Conservation (phyloP, 2,329 filamentous ascomycete species). For the Ophiosphaerella herpotricha region DNA sequence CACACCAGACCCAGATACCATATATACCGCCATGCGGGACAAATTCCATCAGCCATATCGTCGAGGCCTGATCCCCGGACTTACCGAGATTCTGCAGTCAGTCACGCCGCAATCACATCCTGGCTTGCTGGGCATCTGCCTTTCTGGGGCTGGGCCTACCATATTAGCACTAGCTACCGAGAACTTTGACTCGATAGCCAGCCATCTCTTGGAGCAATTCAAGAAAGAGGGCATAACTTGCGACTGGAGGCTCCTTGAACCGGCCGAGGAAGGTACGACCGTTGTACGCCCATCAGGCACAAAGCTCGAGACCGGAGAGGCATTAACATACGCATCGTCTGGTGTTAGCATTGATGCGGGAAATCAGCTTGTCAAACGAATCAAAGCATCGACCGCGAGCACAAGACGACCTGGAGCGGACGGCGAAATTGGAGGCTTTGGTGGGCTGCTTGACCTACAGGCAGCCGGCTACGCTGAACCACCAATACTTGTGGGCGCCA, state of each 20-base stretch:
- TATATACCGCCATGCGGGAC: slow-evolving; percentile 98
- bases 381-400: slow-evolving; percentile 85
- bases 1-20: slow-evolving; percentile 88
- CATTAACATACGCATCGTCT: slow-evolving; percentile 85
- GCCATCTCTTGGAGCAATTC: slow-evolving; percentile 76
- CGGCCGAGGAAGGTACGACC: slow-evolving; percentile 71
- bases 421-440: slow-evolving; percentile 93
- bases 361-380: slow-evolving; percentile 88
- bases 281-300: slow-evolving; percentile 34
- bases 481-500: slow-evolving; percentile 87
- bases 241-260: slow-evolving; percentile 85
- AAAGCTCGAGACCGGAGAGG: slow-evolving; percentile 29
- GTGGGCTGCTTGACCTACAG: slow-evolving; percentile 80
- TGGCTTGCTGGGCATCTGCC: slow-evolving; percentile 88
- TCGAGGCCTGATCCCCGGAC: slow-evolving; percentile 85
- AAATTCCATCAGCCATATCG: slow-evolving; percentile 97
- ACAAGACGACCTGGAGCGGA: slow-evolving; percentile 86
- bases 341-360: slow-evolving; percentile 95
- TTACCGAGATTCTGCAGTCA: slow-evolving; percentile 86
- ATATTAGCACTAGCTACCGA: slow-evolving; percentile 90
- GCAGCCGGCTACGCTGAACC: slow-evolving; percentile 73
- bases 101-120: slow-evolving; percentile 87
- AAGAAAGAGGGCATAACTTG: slow-evolving; percentile 74
- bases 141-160: slow-evolving; percentile 93
- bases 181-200: slow-evolving; percentile 86